Conservation (phyloP, 495 filamentous ascomycete genomes). For the Pseudoneurospora amorphoporcata region DNA sequence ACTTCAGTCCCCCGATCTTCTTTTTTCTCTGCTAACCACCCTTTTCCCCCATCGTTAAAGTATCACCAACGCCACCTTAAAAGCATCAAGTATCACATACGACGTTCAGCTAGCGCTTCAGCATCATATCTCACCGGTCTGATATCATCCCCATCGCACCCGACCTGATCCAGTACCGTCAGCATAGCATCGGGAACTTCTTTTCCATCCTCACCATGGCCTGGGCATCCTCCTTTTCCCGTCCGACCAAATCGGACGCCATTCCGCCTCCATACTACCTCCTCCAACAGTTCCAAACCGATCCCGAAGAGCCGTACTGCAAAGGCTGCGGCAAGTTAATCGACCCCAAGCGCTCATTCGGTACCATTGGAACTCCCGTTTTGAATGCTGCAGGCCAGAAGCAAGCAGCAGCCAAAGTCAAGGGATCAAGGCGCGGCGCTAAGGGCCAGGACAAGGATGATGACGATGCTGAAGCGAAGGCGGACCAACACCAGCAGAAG, state of each 20-base stretch:
- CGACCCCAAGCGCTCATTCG: slow-evolving; percentile 7
- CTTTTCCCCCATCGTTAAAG: neutral
- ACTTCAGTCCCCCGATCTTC: neutral
- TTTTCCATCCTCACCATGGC: slow-evolving; percentile 12
- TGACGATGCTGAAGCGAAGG: neutral
- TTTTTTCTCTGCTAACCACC: neutral
- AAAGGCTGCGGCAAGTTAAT: slow-evolving; percentile 31
- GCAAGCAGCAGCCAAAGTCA: neutral
- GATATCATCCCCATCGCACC: neutral
- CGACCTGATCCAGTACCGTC: neutral
- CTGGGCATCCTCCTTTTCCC: slow-evolving; percentile 32
- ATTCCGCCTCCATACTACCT: slow-evolving; percentile 31
- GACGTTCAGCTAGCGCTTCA: neutral
- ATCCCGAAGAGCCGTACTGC: slow-evolving; percentile 28
- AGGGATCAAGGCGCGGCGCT: neutral
- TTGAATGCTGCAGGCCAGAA: neutral
- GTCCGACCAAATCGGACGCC: slow-evolving; percentile 24
- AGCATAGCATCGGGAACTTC: neutral
- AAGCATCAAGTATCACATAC: neutral
- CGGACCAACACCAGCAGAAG: neutral
- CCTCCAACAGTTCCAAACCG: slow-evolving; percentile 16
- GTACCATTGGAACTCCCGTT: neutral
- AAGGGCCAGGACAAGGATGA: neutral
- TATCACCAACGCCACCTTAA: neutral
- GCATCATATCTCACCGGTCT: too few relatives aligned